Conservation (phyloP, 352 stramenopile genomes). For the Phytophthora agathidicida region DNA sequence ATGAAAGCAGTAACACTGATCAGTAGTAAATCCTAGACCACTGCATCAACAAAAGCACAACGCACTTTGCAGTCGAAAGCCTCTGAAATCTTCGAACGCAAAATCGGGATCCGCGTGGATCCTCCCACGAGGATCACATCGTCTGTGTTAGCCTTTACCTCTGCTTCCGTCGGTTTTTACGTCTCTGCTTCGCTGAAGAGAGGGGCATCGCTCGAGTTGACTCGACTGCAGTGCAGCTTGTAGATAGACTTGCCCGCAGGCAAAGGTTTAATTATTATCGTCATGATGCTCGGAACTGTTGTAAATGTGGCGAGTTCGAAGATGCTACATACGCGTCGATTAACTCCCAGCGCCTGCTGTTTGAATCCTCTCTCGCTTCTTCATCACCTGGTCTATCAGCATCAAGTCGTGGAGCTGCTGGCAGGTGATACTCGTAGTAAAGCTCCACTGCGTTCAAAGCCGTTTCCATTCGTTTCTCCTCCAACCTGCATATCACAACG, state of each 20-base stretch:
- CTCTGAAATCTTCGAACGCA: slow-evolving; percentile 95
- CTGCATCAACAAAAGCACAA: neutral
- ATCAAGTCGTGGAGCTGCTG: slow-evolving; percentile 3
- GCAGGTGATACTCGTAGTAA: slow-evolving; percentile 44
- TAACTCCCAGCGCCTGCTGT: slow-evolving; percentile 23
- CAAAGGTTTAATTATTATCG: slow-evolving; percentile 16
- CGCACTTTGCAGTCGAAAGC: slow-evolving; percentile 95
- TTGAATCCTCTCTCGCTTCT: neutral
- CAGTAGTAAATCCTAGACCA: neutral
- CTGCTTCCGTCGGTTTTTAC: slow-evolving; percentile 70
- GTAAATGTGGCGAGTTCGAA: slow-evolving; percentile 21
- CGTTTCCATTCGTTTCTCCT: slow-evolving; percentile 43
- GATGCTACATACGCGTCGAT: slow-evolving; percentile 24
- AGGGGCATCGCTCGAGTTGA: slow-evolving; percentile 43
- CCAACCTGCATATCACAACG: slow-evolving; percentile 36
- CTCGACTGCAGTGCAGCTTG: neutral
- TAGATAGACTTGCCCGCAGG: slow-evolving; percentile 12
- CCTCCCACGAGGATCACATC: no score
- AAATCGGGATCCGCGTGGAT: slow-evolving; percentile 95
- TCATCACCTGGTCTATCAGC: neutral
- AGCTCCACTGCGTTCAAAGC: slow-evolving; percentile 44
- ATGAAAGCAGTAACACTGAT: neutral
- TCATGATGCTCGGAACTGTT: slow-evolving; percentile 21
- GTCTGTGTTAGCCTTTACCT: no score
- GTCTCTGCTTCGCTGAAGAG: slow-evolving; percentile 67